phyloP scores from a whole-genome alignment of 139 green algal species.

The Mesostigma viride region DNA sequence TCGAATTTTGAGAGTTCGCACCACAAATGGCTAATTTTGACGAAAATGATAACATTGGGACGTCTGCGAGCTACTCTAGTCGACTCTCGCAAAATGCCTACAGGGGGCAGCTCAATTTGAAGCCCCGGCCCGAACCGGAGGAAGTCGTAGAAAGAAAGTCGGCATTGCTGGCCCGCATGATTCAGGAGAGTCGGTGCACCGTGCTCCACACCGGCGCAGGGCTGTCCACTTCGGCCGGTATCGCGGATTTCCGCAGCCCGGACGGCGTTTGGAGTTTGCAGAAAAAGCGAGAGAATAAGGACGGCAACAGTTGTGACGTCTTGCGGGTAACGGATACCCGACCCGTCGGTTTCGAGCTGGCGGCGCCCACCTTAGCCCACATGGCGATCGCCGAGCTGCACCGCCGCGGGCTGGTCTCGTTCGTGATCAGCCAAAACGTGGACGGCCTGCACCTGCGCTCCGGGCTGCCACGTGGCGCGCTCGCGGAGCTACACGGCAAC shows the following conservation, averaged over 20 bases:
- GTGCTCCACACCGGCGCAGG: conserved; percentile 86
- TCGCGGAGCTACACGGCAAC: conserved; percentile 94
- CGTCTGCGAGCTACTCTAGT: no score
- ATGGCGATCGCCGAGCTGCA: conserved; percentile 31
- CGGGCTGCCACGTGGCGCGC: conserved; percentile 44
- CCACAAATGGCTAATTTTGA: no score
- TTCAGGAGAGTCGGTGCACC: conserved; percentile 12
- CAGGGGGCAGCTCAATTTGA: conserved; percentile 59
- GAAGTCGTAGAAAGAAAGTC: conserved; percentile 17
- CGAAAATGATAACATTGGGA: no score
- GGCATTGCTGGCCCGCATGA: conserved; percentile 37
- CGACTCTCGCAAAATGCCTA: no score
- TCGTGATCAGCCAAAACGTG: conserved; percentile 31
- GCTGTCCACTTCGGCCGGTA: conserved; percentile 78
- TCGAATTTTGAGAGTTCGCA: no score
- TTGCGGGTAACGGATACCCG: not conserved
- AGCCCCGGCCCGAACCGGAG: conserved; percentile 45
- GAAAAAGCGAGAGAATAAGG: not conserved
- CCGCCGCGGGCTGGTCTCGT: not conserved
- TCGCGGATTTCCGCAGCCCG: conserved; percentile 85
- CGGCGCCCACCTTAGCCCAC: conserved; percentile 70
- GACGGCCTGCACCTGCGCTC: conserved; percentile 80
- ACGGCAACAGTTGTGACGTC: not conserved
- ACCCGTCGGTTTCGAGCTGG: conserved; percentile 48
- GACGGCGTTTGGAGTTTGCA: conserved; percentile 84